Base-by-base conservation (phyloP, 306 rosid species). In the Boehmeria nivea region DNA sequence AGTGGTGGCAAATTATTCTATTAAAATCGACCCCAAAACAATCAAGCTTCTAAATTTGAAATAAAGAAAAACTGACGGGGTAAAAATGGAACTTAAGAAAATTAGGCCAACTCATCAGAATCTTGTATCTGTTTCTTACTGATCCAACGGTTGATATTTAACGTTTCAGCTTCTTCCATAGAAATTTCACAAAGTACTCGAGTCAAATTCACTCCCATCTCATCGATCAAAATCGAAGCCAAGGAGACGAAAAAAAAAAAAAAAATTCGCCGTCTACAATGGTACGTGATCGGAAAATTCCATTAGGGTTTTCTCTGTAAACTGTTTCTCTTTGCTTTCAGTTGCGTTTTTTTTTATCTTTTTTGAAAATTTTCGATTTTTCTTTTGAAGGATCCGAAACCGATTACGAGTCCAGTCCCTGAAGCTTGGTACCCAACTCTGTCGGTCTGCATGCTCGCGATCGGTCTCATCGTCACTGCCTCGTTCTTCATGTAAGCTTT, bases 381-480 rank as follows among this genome's bases (percentile, higher is more conserved):
- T 42, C 9, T 62, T 16, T 61, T 8, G 39, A 61, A 85, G 99
- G 88, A 95, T 69, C 76, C 94, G 64, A 93, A 78, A 75, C 72
- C 99, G 40, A 82, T 93, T 63, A 15, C 86, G 59, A 85, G 99
- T 77, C 99, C 99, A 5, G 81, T 93, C 16, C 79, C 96, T 10
- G 94, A 75, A 60, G 71, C 89, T 15, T 73, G 81, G 84, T 93
- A 85, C 75, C 99, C 96, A 2, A 79, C 88, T n/a, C 83, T 93
- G 20, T 81, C 96, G 72, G 77, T 78, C 21, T 25, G 81, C 43
- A 83, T 78, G 61, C 83, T 93, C 63, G 71, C 86, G 46, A 58
- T 93, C 65, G 96, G 99, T 19, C 99, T 93, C 72, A 14, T 87
- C 53, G 37, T 93, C 58, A 83, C 99, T 26, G 95, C 99, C 20